Conservation (phyloP, 164 flowering plant species). For the Annona cherimola region DNA sequence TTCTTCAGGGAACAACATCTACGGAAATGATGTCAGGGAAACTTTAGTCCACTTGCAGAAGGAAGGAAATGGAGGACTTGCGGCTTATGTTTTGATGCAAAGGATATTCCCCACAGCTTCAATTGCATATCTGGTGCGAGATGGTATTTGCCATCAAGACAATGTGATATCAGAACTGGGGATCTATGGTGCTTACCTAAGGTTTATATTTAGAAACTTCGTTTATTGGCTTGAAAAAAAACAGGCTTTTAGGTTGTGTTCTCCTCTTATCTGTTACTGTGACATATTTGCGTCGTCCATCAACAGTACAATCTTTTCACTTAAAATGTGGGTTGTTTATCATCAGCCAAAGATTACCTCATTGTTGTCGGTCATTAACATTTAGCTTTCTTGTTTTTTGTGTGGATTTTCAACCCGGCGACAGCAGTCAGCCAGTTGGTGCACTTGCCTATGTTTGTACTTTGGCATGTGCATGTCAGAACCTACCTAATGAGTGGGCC, state of each 20-base stretch:
- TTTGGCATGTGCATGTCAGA: too few species aligned
- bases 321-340: not conserved
- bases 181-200: slow-evolving; percentile 77
- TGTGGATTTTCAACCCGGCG: not conserved
- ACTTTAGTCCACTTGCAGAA: slow-evolving; percentile 52
- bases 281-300: not conserved
- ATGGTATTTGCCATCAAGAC: slow-evolving; percentile 72
- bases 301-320: not conserved
- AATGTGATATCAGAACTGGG: slow-evolving; percentile 86
- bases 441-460: too few species aligned
- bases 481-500: too few species aligned
- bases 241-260: not conserved
- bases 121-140: slow-evolving; percentile 54
- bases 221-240: not conserved
- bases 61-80: slow-evolving; percentile 59
- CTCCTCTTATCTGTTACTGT: not conserved
- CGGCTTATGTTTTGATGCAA: slow-evolving; percentile 95
- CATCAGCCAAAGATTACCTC: not conserved
- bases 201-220: slow-evolving; percentile 26
- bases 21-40: slow-evolving; percentile 71
- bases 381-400: not conserved
- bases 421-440: not conserved
- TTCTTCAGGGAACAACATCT: slow-evolving; percentile 78
- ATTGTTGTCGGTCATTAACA: not conserved
- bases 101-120: slow-evolving; percentile 67